Evolutionary conservation across 2,329 filamentous ascomycete genomes (phyloP).

Genomic region (Ophiostoma sp.): DNA sequence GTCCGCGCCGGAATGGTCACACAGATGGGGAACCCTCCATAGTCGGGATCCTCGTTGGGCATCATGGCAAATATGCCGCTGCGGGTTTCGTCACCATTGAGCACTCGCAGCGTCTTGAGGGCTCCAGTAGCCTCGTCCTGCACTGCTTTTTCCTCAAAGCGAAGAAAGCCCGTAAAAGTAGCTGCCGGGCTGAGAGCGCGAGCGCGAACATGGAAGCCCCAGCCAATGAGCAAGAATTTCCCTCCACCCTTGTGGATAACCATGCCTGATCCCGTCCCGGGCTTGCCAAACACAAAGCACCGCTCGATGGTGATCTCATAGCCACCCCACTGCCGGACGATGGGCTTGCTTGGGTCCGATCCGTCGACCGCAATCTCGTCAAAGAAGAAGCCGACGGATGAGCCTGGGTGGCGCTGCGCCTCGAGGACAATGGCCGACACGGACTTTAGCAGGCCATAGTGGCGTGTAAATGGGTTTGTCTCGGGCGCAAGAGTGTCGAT

Average conservation of each 20-base stretch:
- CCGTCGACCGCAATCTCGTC: constrained; percentile 27
- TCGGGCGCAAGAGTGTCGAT: constrained; percentile 33
- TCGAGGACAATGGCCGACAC: constrained; percentile 14
- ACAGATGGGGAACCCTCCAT: constrained; percentile 51
- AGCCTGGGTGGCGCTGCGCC: constrained; percentile 11
- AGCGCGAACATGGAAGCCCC: constrained; percentile 38
- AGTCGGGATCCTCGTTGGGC: constrained; percentile 52
- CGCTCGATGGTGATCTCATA: constrained; percentile 26
- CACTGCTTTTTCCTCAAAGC: constrained; percentile 34
- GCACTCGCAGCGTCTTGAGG: constrained; percentile 19
- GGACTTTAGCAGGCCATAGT: constrained; percentile 33
- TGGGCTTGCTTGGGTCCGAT: neutral
- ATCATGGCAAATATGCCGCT: constrained; percentile 46
- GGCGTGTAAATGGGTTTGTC: constrained; percentile 15
- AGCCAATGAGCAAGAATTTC: constrained; percentile 37
- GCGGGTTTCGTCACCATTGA: constrained; percentile 42
- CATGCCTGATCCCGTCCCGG: constrained; percentile 38
- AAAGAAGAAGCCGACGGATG: constrained; percentile 33
- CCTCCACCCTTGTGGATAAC: constrained; percentile 36
- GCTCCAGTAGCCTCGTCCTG: constrained; percentile 20
- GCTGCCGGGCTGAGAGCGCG: constrained; percentile 32
- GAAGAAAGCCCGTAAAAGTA: constrained; percentile 38
- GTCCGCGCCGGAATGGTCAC: constrained; percentile 51
- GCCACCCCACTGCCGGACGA: constrained; percentile 14
- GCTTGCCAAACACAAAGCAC: constrained; percentile 39